phyloP scores from a whole-genome alignment of 352 stramenopile genomes.

The Phytophthora pini region DNA sequence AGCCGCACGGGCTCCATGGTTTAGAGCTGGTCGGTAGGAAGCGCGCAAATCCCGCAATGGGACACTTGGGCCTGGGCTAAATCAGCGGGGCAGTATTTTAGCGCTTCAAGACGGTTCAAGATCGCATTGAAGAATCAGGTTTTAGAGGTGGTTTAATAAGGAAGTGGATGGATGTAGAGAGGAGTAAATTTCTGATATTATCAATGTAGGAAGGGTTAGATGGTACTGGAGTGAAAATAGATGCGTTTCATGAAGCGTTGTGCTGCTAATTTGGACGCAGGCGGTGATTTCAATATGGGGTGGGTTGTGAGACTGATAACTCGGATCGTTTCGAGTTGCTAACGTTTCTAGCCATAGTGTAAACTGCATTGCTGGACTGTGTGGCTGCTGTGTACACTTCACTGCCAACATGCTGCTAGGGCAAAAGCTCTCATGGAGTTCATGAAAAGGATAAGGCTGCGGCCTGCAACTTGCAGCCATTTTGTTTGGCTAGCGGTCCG shows the following conservation, averaged over 20 bases:
- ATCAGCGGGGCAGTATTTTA: slow-evolving; percentile 13
- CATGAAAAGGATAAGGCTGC: neutral
- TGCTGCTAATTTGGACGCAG: neutral
- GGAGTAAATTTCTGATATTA: too few relatives aligned
- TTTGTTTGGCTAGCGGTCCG: neutral
- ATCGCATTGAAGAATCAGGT: slow-evolving; percentile 1
- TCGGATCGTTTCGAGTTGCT: too few relatives aligned
- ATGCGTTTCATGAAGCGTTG: neutral
- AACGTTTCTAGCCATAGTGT: too few relatives aligned
- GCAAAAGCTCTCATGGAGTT: too few relatives aligned
- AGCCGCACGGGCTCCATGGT: slow-evolving; percentile 37
- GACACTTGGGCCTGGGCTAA: slow-evolving; percentile 6
- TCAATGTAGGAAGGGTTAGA: too few relatives aligned
- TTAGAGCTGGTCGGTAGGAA: slow-evolving; percentile 5
- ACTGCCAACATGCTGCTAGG: too few relatives aligned
- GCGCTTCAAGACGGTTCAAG: slow-evolving; percentile 25
- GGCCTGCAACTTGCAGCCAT: neutral
- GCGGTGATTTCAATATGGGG: too few relatives aligned
- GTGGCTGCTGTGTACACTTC: too few relatives aligned
- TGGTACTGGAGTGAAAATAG: neutral
- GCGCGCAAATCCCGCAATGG: slow-evolving; percentile 34
- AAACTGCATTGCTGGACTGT: too few relatives aligned
- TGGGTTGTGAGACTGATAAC: too few relatives aligned
- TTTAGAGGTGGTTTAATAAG: too few relatives aligned
- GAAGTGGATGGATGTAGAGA: too few relatives aligned